These are phyloP conservation scores for Nothophoma quercina DNA, from an alignment of 2,329 filamentous ascomycete species.

Conservation along the genomic window DNA sequence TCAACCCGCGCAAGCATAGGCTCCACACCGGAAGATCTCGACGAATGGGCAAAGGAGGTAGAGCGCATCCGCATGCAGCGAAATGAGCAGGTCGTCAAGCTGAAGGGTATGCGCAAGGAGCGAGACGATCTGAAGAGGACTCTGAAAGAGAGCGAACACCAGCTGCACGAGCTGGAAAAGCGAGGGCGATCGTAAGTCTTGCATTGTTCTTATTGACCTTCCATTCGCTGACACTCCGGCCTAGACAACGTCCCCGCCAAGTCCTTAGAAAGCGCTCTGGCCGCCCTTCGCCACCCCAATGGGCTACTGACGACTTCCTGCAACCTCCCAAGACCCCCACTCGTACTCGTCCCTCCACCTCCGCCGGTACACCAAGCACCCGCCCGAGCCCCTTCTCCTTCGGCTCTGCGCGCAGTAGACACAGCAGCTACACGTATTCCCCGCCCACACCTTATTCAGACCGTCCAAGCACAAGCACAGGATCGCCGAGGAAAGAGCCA, in stretches of 20 bases:
- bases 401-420: conserved; percentile 18
- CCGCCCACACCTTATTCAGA: conserved; percentile 13
- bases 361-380: conserved; percentile 7
- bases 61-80: conserved; percentile 45
- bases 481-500: conserved; percentile 10
- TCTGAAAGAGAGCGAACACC: conserved; percentile 41
- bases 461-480: conserved; percentile 16
- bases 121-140: conserved; percentile 41
- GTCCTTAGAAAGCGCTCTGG: conserved; percentile 26
- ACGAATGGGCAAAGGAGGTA: conserved; percentile 43
- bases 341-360: conserved; percentile 20
- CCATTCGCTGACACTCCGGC: neutral
- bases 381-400: conserved; percentile 16
- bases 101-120: conserved; percentile 43
- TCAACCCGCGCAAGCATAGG: conserved; percentile 29
- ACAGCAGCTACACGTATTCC: conserved; percentile 18
- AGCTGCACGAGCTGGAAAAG: conserved; percentile 42
- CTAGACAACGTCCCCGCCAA: conserved; percentile 24
- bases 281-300: conserved; percentile 11
- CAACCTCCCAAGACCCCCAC: conserved; percentile 15
- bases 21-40: conserved; percentile 30
- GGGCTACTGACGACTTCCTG: conserved; percentile 11
- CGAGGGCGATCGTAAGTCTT: conserved; percentile 13
- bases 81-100: conserved; percentile 42
- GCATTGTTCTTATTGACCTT: neutral